phyloP scores from a whole-genome alignment of 768 basidiomycete species.

The Neoboletus subvelutipes region DNA sequence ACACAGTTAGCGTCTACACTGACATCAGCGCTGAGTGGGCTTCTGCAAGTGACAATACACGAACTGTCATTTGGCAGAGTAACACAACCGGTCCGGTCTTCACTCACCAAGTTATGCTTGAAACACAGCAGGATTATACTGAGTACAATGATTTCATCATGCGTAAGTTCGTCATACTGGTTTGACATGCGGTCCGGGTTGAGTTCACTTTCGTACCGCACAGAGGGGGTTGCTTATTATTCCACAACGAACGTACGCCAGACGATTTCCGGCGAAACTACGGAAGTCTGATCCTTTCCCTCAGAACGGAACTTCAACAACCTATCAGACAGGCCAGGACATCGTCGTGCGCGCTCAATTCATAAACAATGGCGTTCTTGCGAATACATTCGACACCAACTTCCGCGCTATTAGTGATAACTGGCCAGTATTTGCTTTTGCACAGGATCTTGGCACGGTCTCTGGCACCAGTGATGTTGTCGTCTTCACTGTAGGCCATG shows the following conservation, averaged over 20 bases:
- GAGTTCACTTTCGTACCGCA: not conserved
- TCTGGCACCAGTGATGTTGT: slow-evolving; percentile 34
- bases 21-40: slow-evolving; percentile 61
- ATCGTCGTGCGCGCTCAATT: slow-evolving; percentile 57
- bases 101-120: slow-evolving; percentile 59
- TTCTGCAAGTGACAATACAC: slow-evolving; percentile 44
- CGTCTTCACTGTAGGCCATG: slow-evolving; percentile 47
- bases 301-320: slow-evolving; percentile 44
- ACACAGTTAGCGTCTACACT: slow-evolving; percentile 55
- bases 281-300: not conserved
- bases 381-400: slow-evolving; percentile 51
- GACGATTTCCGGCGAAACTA: not conserved
- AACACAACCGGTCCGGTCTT: slow-evolving; percentile 44
- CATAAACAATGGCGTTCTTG: slow-evolving; percentile 52
- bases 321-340: slow-evolving; percentile 59
- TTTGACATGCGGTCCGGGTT: not conserved
- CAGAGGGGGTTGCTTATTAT: slow-evolving; percentile 69
- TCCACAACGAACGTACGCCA: slow-evolving; percentile 48
- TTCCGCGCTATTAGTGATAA: slow-evolving; percentile 56
- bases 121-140: slow-evolving; percentile 41
- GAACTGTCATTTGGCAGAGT: slow-evolving; percentile 53
- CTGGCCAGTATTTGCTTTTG: slow-evolving; percentile 64
- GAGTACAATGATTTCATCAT: slow-evolving; percentile 62
- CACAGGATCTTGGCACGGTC: slow-evolving; percentile 55
- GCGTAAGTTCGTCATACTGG: slow-evolving; percentile 39